A percentile compares a stretch with the other conserved stretches of the same genome.
These are phyloP conservation scores for Kregervanrija pseudodelftensis DNA, from an alignment of 805 yeast species.

Conservation along the genomic window DNA sequence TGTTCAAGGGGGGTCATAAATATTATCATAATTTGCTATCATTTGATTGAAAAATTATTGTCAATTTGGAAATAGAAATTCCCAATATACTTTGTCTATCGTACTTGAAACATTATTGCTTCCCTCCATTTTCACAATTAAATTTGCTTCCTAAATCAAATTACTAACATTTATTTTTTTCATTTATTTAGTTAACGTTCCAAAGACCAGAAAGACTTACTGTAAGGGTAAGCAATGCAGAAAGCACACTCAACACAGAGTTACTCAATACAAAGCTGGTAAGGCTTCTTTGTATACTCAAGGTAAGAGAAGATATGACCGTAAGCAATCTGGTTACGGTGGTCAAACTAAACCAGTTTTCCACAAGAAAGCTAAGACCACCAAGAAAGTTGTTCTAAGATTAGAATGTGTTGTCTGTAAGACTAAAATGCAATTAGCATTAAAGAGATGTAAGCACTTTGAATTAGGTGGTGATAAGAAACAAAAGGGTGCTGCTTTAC, in stretches of 20 bases:
- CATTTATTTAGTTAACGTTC: conserved; percentile 84
- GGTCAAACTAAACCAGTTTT: conserved; percentile 99
- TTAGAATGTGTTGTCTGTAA: conserved; percentile 98
- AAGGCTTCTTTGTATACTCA: conserved; percentile 98
- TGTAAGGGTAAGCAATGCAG: conserved; percentile 99
- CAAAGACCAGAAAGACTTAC: conserved; percentile 99
- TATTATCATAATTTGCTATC: too few species aligned
- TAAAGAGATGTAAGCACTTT: conserved; percentile 99
- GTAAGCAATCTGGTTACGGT: conserved; percentile 99
- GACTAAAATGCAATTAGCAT: conserved; percentile 95
- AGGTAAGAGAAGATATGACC: conserved; percentile 99
- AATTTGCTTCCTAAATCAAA: background rate
- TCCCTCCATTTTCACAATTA: too few species aligned
- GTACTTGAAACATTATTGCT: too few species aligned
- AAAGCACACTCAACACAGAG: conserved; percentile 99
- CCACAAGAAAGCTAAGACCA: conserved; percentile 99
- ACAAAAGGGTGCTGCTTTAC: conserved; percentile 99
- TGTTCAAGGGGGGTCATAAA: background rate
- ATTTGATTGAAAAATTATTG: too few species aligned
- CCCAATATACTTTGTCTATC: too few species aligned
- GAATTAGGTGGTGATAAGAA: conserved; percentile 99
- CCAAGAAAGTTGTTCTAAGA: conserved; percentile 99
- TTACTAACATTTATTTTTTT: conserved; percentile 8
- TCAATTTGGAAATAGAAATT: too few species aligned
- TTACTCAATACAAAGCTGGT: conserved; percentile 99